These are phyloP conservation scores for Sugiyamaella smithiae DNA, from an alignment of 805 yeast genomes.

Conservation along the genomic window DNA sequence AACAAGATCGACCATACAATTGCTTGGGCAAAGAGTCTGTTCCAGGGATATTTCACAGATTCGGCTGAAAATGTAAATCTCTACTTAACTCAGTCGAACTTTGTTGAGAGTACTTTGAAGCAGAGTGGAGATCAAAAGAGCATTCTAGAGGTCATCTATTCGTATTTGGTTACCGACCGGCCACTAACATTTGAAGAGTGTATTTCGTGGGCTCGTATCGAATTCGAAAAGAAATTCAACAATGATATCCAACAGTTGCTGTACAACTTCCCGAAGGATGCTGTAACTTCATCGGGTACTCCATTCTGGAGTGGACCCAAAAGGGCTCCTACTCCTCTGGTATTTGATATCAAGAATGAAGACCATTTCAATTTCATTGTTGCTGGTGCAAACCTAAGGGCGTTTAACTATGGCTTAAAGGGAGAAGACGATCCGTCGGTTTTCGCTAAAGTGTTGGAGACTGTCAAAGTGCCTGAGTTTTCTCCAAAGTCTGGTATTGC, in stretches of 20 bases:
- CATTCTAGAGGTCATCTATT: constrained; percentile 68
- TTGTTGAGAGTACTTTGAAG: constrained; percentile 85
- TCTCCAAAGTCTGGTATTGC: constrained; percentile 69
- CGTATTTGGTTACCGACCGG: constrained; percentile 70
- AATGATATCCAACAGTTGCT: constrained; percentile 87
- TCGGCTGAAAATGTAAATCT: constrained; percentile 91
- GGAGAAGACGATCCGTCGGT: constrained; percentile 55
- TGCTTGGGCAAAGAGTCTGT: constrained; percentile 97
- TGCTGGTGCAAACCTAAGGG: constrained; percentile 89
- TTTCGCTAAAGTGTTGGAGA: constrained; percentile 54
- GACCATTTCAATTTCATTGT: constrained; percentile 81
- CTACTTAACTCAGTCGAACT: constrained; percentile 87
- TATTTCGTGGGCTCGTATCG: constrained; percentile 88
- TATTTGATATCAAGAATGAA: constrained; percentile 67
- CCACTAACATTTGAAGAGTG: constrained; percentile 93
- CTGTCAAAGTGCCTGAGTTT: constrained; percentile 58
- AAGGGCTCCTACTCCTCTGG: constrained; percentile 88
- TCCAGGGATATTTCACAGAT: constrained; percentile 87
- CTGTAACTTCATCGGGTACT: constrained; percentile 82
- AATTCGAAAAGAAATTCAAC: constrained; percentile 80
- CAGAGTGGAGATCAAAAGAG: constrained; percentile 91
- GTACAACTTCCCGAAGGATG: constrained; percentile 93
- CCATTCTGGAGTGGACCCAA: constrained; percentile 99
- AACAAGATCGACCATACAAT: constrained; percentile 97
- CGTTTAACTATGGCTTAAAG: constrained; percentile 84